Evolutionary conservation across 176 grass and related monocot species (phyloP).

Genomic region (Lolium perenne): DNA sequence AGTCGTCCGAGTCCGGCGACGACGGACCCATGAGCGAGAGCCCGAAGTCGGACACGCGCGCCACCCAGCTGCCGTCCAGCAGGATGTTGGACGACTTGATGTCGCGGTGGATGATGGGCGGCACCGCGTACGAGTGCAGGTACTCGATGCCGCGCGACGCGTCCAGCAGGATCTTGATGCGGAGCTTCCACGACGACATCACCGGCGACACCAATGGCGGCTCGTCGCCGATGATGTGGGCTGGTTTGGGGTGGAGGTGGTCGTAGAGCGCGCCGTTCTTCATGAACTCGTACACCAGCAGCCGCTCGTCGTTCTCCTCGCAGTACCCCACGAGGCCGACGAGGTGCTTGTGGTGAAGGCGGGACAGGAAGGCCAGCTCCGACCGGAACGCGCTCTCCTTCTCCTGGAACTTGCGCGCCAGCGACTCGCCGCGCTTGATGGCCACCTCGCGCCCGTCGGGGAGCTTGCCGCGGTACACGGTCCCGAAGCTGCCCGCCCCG

Average conservation of each 20-base stretch:
- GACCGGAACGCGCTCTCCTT: slow-evolving; percentile 97
- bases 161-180: slow-evolving; percentile 82
- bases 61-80: slow-evolving; percentile 72
- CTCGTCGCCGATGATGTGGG: not conserved
- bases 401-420: slow-evolving; percentile 68
- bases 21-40: slow-evolving; percentile 66
- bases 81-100: slow-evolving; percentile 99
- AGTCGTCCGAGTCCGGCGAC: slow-evolving; percentile 36
- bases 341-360: slow-evolving; percentile 97
- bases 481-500: slow-evolving; percentile 83
- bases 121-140: slow-evolving; percentile 95
- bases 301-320: slow-evolving; percentile 79
- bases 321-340: slow-evolving; percentile 84
- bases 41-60: slow-evolving; percentile 92
- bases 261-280: slow-evolving; percentile 91
- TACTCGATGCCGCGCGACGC: slow-evolving; percentile 92
- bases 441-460: slow-evolving; percentile 86
- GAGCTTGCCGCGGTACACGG: slow-evolving; percentile 83
- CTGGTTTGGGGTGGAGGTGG: slow-evolving; percentile 70
- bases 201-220: slow-evolving; percentile 39
- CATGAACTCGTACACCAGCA: slow-evolving; percentile 97
- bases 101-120: slow-evolving; percentile 98
- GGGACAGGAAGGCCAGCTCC: slow-evolving; percentile 86
- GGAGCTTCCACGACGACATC: slow-evolving; percentile 77
- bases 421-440: slow-evolving; percentile 82